Base-by-base conservation (phyloP, 106 monocot genomes). In the Narthecium ossifragum region DNA sequence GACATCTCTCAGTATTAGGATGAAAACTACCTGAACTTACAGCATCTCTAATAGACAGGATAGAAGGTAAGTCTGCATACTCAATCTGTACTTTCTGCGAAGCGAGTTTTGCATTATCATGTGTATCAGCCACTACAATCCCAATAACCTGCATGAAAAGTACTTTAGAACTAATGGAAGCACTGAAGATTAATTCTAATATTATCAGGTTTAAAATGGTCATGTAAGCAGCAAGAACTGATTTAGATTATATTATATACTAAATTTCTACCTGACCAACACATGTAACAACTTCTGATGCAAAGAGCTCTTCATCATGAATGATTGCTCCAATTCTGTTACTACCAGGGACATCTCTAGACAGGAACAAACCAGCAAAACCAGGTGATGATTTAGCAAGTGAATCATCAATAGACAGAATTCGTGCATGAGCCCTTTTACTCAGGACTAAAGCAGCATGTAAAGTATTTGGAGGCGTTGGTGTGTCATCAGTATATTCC, bases 41-140 rank as follows among this genome's bases (percentile, higher is more conserved):
- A 39, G 98, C 98, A 56, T 91, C 87, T 61, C 46, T 81, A 66
- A 91, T 87, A 22, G 98, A 98, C 45, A 98, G 69, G 53, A 91
- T 59, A 32, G 98, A 69, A 36, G 81, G 81, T 26, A 91, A 62
- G 13, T 90, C 98, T 57, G 81, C 81, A 64, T 98, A 98, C 48
- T 62, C 73, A 57, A 98, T 70, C 0, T 55, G 51, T 29, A 98
- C 77, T 76, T 91, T 87, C 18, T 52, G 71, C 39, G 98, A 77
- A 63, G 98, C 98, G 62, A 65, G 27, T 75, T 77, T 98, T 61
- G 98, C 98, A 79, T 85, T 91, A 64, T 87, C 91, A 66, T 91
- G 98, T 26, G 98, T 81, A 77, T 98, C 87, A 63, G 98, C 98
- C 31, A 98, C 98, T 74, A 91, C 81, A 53, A 98, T 66, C 23